These are phyloP conservation scores for Neofusicoccum laricinum DNA, from an alignment of 2,329 filamentous ascomycete genomes.

Conservation along the genomic window DNA sequence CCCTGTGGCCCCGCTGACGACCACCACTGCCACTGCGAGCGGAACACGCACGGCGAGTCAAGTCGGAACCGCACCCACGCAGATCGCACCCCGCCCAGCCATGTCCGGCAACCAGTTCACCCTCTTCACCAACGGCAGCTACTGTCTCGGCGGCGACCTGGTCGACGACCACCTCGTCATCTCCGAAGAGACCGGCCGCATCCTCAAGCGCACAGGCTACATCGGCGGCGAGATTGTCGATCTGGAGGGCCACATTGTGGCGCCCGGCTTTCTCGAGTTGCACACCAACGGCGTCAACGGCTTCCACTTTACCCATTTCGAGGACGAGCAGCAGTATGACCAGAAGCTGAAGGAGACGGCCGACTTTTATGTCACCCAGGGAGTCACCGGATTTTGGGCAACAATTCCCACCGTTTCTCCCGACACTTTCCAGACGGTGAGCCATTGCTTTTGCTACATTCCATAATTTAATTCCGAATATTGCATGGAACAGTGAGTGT, in stretches of 20 bases:
- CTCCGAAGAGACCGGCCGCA: conserved; percentile 43
- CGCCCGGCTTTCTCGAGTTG: conserved; percentile 55
- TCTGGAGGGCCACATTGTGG: conserved; percentile 49
- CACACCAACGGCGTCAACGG: conserved; percentile 55
- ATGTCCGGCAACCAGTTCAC: conserved; percentile 44
- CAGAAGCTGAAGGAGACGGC: conserved; percentile 47
- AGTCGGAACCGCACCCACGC: neutral
- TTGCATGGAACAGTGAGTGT: too few relatives aligned
- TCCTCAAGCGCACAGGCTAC: conserved; percentile 42
- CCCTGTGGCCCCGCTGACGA: neutral
- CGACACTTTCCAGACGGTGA: conserved; percentile 46
- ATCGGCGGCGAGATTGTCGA: conserved; percentile 47
- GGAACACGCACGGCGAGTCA: neutral
- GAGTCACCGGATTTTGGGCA: conserved; percentile 54
- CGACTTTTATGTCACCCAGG: conserved; percentile 48
- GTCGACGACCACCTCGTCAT: conserved; percentile 45
- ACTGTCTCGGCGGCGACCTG: conserved; percentile 43
- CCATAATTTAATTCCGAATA: neutral
- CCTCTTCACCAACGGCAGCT: conserved; percentile 46
- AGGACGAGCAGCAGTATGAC: conserved; percentile 41
- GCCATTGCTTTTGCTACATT: neutral
- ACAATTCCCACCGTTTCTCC: conserved; percentile 51
- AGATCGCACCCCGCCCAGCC: neutral
- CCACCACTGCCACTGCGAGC: neutral
- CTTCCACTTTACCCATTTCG: conserved; percentile 54